Conservation (phyloP, 768 basidiomycete species). For the Mycena chlorophos region DNA sequence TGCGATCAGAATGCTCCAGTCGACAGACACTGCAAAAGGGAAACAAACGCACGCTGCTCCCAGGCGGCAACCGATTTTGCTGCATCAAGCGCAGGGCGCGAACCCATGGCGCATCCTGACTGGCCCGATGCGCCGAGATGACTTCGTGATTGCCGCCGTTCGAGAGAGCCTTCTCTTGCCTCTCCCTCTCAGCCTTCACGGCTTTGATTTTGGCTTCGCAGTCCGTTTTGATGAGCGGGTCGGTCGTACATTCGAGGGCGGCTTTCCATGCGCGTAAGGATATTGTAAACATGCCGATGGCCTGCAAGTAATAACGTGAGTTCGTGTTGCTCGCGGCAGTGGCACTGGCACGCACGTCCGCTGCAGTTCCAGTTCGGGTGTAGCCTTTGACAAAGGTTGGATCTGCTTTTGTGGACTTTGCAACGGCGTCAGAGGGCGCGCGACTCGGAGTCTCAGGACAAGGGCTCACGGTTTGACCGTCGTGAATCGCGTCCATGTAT, state of each 20-base stretch:
- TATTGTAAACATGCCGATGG: not conserved
- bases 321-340: too few relatives aligned
- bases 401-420: not conserved
- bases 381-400: not conserved
- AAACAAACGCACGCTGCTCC: too few relatives aligned
- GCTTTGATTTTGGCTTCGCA: not conserved
- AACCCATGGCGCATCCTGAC: not conserved
- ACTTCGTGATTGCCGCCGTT: not conserved
- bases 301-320: too few relatives aligned
- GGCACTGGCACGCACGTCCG: not conserved
- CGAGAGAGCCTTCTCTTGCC: not conserved
- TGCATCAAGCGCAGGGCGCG: not conserved
- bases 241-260: not conserved
- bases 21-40: too few relatives aligned
- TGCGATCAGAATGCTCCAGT: too few relatives aligned
- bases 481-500: too few relatives aligned
- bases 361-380: not conserved
- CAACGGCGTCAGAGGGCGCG: too few relatives aligned
- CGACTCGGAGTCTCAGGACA: too few relatives aligned
- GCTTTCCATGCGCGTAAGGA: not conserved
- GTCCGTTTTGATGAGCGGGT: not conserved
- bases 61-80: too few relatives aligned
- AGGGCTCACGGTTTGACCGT: too few relatives aligned
- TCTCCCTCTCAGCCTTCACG: not conserved
- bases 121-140: not conserved